Percentiles rank a stretch among this genome's conserved stretches.
Evolutionary conservation across 2,329 filamentous ascomycete species (phyloP).

Genomic region (Bipolaris cookei): DNA sequence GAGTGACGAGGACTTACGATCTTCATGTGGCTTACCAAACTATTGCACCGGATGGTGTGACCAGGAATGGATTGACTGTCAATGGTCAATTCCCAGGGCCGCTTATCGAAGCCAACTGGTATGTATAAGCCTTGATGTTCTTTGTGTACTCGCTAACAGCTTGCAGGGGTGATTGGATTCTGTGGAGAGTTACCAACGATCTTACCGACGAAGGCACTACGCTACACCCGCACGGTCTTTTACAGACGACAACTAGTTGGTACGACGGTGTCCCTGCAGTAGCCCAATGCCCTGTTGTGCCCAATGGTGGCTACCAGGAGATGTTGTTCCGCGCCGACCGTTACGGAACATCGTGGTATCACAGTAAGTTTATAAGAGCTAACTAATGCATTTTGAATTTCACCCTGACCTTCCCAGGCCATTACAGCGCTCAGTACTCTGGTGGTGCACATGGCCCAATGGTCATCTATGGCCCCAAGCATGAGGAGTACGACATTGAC

Average conservation of each 20-base stretch:
- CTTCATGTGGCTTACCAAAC: constrained; percentile 37
- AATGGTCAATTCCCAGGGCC: constrained; percentile 45
- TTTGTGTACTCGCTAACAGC: constrained; percentile 2
- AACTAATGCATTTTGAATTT: too few relatives aligned
- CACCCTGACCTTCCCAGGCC: constrained; percentile 25
- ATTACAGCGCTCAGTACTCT: constrained; percentile 49
- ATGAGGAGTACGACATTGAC: constrained; percentile 50
- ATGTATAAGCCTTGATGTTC: background rate
- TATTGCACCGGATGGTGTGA: constrained; percentile 40
- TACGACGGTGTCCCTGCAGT: constrained; percentile 48
- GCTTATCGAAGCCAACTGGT: constrained; percentile 42
- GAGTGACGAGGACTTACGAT: constrained; percentile 41
- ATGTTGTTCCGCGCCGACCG: constrained; percentile 38
- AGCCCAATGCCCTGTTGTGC: constrained; percentile 45
- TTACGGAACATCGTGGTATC: constrained; percentile 39
- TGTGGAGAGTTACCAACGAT: constrained; percentile 39
- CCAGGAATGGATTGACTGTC: constrained; percentile 34
- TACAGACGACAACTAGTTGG: constrained; percentile 44
- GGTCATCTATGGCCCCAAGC: constrained; percentile 47
- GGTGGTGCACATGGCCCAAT: constrained; percentile 49
- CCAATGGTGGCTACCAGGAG: constrained; percentile 30
- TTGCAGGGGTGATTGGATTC: constrained; percentile 39
- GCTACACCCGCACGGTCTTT: constrained; percentile 45
- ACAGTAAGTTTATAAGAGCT: constrained; percentile 20
- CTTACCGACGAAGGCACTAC: constrained; percentile 44